Evolutionary conservation across 768 basidiomycete genomes (phyloP), one percentile per base, ranked within the genome.

Genomic region (Termitomyces sp.): DNA sequence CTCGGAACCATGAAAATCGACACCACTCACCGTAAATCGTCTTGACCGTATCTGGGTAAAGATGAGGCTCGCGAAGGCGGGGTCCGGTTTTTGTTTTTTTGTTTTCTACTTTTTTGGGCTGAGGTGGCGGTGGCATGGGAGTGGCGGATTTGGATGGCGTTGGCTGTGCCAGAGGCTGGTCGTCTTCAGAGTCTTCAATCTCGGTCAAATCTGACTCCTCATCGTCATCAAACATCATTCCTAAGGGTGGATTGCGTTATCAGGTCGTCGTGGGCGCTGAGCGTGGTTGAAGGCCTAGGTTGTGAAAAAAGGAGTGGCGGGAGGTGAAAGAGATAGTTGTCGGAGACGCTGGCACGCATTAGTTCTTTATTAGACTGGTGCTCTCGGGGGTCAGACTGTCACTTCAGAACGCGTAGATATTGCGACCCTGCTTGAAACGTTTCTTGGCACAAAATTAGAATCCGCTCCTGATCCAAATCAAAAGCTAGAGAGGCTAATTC

Each of bases 161-260:
- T n/a, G n/a, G n/a, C n/a, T n/a, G n/a, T n/a, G 57, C 41, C 8
- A 64, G 38, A 10, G 68, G 67, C 23, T 64, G 57, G 0, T 73
- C 74, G 8, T 75, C 71, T 10, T 79, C 78, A 19, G 73, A 70
- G 7, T 69, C 71, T 4, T 75, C 75, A 35, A 81, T 62, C 43
- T 81, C 80, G 19, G 80, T 81, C 42, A 82, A 66, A 52, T 80
- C 78, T 4, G 81, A 82, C 29, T 72, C 73, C 40, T 63, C 59
- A 51, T 38, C 49, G 54, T 44, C 49, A n/a, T 60, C 31, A 31
- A 59, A 45, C 53, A 51, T 51, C n/a, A 14, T 49, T 35, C n/a
- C 25, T 34, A 9, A 21, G 47, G 25, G 53, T 43, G 29, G 14
- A 53, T 29, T 7, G 37, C 27, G 17, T 38, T 40, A 29, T 29